Percentiles rank a stretch among this genome's conserved stretches.
Evolutionary conservation across 2,329 filamentous ascomycete genomes (phyloP).

Genomic region (Fusarium nelsonii): DNA sequence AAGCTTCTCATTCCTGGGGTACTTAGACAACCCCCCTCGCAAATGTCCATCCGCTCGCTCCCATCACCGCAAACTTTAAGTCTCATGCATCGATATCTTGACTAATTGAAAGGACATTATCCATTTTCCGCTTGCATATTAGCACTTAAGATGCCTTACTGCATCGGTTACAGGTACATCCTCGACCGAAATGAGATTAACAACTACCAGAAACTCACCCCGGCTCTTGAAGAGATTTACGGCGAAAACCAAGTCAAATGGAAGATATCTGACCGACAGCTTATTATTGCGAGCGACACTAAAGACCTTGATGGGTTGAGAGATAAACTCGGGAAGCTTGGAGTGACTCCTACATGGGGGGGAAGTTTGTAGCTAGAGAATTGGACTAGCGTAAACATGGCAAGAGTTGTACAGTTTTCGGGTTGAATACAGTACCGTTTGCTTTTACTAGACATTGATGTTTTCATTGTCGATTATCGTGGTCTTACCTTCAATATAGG

Average conservation of each 20-base stretch:
- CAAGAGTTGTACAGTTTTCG: too few relatives aligned
- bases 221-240: background rate
- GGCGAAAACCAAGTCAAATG: accelerated
- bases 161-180: background rate
- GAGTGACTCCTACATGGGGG: background rate
- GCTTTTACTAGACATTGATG: too few relatives aligned
- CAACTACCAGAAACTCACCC: background rate
- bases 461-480: too few relatives aligned
- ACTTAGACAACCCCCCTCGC: too few relatives aligned
- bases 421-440: too few relatives aligned
- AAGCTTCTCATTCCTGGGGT: too few relatives aligned
- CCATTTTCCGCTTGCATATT: too few relatives aligned
- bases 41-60: too few relatives aligned
- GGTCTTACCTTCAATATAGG: too few relatives aligned
- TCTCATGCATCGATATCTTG: too few relatives aligned
- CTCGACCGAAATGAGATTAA: background rate
- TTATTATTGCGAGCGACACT: accelerated
- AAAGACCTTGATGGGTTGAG: accelerated
- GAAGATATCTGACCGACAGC: accelerated
- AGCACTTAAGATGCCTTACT: background rate
- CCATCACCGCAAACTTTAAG: too few relatives aligned
- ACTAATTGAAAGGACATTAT: too few relatives aligned
- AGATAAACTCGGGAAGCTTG: background rate
- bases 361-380: background rate
- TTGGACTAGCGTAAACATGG: background rate